These are phyloP conservation scores for Nitzschia sp. DNA, from an alignment of 108 stramenopile species.

Conservation along the genomic window DNA sequence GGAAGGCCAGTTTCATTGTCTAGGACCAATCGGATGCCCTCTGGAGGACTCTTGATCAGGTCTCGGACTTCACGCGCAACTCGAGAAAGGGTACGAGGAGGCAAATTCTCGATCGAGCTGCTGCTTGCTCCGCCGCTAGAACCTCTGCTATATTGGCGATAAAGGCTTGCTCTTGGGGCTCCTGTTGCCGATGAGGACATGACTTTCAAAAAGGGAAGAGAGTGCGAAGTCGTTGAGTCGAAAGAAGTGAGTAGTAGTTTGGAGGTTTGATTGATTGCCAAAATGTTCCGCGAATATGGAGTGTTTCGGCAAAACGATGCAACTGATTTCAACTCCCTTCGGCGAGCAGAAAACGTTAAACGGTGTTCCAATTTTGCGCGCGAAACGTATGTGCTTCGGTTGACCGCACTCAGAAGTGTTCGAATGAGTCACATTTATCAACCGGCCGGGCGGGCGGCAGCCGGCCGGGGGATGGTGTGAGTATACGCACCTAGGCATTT, in stretches of 20 bases:
- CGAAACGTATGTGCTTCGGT: conserved; percentile 15
- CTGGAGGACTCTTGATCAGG: conserved; percentile 83
- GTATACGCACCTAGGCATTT: too few relatives aligned
- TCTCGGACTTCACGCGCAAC: conserved; percentile 87
- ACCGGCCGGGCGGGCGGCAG: too few relatives aligned
- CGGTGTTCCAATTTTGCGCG: background rate
- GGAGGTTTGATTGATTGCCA: conserved; percentile 4
- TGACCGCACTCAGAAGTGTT: background rate
- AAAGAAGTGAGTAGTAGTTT: conserved; percentile 2
- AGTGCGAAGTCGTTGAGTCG: background rate
- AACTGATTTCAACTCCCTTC: conserved; percentile 19
- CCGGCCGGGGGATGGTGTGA: too few relatives aligned
- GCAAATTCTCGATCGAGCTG: conserved; percentile 73
- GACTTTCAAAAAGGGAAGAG: background rate
- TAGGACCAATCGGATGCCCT: conserved; percentile 78
- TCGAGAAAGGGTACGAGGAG: conserved; percentile 86
- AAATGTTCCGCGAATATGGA: conserved; percentile 6
- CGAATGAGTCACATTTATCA: too few relatives aligned
- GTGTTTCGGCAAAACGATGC: conserved; percentile 17
- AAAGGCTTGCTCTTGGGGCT: conserved; percentile 28
- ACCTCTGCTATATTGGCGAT: conserved; percentile 46
- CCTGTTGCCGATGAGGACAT: conserved; percentile 37
- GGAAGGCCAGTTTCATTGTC: conserved; percentile 81
- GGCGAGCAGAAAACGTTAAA: conserved; percentile 24
- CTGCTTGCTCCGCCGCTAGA: conserved; percentile 33